phyloP scores from a whole-genome alignment of 345 rosid species.

The Melaleuca alternifolia region DNA sequence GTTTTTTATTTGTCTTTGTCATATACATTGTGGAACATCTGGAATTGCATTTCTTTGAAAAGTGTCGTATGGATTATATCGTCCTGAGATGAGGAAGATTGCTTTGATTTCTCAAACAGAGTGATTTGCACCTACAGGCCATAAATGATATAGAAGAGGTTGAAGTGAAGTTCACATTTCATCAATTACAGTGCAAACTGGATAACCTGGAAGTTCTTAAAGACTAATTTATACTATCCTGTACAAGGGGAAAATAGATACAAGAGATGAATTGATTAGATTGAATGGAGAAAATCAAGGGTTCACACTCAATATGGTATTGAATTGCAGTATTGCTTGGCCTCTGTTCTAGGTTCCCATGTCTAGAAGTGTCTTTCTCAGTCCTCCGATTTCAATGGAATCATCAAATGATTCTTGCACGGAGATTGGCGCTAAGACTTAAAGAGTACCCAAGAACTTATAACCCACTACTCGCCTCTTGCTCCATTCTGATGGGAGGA shows the following conservation, averaged over 20 bases:
- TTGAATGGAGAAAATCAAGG: not conserved
- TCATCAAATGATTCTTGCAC: too few species aligned
- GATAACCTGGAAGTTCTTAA: not conserved
- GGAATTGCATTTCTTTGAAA: too few species aligned
- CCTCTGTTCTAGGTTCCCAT: not conserved
- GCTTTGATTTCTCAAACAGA: not conserved
- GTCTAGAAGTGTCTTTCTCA: not conserved
- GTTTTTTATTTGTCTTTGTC: too few species aligned
- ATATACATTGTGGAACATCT: too few species aligned
- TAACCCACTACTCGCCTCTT: too few species aligned
- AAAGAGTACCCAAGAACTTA: too few species aligned
- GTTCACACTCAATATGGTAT: not conserved
- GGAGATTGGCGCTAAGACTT: too few species aligned
- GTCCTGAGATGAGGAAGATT: not conserved
- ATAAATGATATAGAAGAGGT: not conserved
- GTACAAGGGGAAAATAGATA: not conserved
- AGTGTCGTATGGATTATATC: not conserved
- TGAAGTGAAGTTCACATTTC: not conserved
- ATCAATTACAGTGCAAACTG: too few species aligned
- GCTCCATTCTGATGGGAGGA: too few species aligned
- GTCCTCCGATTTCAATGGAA: too few species aligned
- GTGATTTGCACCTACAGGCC: not conserved
- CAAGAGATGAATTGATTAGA: not conserved
- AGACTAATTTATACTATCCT: not conserved
- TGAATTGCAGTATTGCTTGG: not conserved